These are phyloP conservation scores for Blastomyces parvus DNA, from an alignment of 2,329 filamentous ascomycete species.

Conservation along the genomic window DNA sequence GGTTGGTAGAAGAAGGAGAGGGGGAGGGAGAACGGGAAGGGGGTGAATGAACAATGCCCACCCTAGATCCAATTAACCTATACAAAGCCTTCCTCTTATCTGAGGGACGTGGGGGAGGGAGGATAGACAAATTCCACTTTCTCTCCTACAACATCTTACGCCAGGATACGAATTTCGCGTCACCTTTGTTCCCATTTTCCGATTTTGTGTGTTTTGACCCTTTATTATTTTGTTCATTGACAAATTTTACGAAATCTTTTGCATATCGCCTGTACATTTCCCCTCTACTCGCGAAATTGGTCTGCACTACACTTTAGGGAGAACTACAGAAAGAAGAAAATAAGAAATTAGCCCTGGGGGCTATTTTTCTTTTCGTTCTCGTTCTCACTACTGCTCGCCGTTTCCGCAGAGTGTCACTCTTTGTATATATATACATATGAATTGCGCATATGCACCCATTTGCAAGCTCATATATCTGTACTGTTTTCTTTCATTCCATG, in stretches of 20 bases:
- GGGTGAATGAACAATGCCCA: background rate
- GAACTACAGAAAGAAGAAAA: background rate
- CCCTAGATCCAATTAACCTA: background rate
- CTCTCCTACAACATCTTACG: background rate
- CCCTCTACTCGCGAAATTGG: background rate
- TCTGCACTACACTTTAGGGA: background rate
- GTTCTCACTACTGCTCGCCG: background rate
- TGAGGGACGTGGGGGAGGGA: background rate
- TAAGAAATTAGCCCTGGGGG: background rate
- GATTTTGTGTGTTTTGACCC: background rate
- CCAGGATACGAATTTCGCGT: background rate
- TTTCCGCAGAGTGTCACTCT: background rate
- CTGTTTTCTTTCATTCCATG: background rate
- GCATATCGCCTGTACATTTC: background rate
- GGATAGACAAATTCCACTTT: background rate
- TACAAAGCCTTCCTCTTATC: background rate
- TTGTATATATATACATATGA: conserved; percentile 6
- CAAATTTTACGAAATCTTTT: background rate
- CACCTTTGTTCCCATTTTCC: background rate
- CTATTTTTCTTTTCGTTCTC: background rate
- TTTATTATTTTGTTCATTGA: background rate
- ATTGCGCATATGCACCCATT: background rate
- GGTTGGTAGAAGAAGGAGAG: conserved; percentile 18
- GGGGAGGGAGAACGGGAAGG: background rate
- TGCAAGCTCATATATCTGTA: background rate